Base-by-base conservation (phyloP, 2,329 filamentous ascomycete species). In the Fusarium sp. region DNA sequence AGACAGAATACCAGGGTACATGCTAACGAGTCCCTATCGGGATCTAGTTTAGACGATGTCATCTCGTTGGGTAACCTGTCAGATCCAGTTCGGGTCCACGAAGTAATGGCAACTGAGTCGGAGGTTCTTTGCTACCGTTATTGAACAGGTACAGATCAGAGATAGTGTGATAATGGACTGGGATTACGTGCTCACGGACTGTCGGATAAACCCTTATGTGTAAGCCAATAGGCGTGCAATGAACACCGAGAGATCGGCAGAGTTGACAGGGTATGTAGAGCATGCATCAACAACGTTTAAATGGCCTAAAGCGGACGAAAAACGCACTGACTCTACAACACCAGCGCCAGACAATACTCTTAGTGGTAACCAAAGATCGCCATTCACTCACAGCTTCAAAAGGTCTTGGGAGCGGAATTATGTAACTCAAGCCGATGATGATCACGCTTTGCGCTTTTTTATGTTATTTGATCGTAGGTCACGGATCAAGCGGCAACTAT, bases 311-410 rank as follows among this genome's bases (percentile, higher is more conserved):
- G 2, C 13, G 10, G 50, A 26, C 6, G 10, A 36, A 1, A 5
- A 52, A 8, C n/a, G 3, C 6, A 22, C 6, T 8, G 2, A 1
- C 1, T 52, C n/a, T 36, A 5, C 1, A 5, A 8, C 7, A 5
- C 6, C 8, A 36, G 30, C 9, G 50, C 7, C 3, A 11, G 32
- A 22, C 36, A 36, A 15, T 52, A 15, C 18, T 22, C 18, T 3
- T 4, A 15, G 32, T 13, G 18, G n/a, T 26, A 3, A 20, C 5
- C 1, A 3, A 24, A 26, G 24, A 47, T 28, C 24, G 4, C 3
- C 24, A 26, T 20, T 47, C 18, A 26, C 50, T 32, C n/a, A 26
- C 50, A 36, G 30, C 17, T 36, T 17, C 32, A 52, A 52, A 52
- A 22, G n/a, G 18, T 26, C 30, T 22, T 52, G 32, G n/a, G 45